A percentile compares a stretch with the other conserved stretches of the same genome.
Conservation (phyloP, 768 basidiomycete genomes). For the Chiua virens region DNA sequence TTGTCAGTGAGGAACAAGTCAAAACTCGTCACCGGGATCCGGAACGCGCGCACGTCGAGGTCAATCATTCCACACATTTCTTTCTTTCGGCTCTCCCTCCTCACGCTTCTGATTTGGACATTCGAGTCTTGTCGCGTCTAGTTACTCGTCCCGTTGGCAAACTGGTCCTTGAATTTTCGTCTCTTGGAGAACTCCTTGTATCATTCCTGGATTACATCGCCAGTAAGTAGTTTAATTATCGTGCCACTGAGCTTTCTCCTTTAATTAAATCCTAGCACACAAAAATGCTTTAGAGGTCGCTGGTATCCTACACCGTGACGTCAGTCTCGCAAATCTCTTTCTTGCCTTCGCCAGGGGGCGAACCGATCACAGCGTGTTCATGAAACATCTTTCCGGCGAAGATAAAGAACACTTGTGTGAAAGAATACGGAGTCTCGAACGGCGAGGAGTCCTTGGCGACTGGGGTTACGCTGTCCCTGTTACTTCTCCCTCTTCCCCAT, state of each 20-base stretch:
- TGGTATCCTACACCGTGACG: slow-evolving; percentile 4
- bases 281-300: background rate
- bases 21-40: background rate
- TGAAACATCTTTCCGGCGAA: no score
- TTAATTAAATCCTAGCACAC: background rate
- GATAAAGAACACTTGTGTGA: background rate
- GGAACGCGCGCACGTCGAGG: background rate
- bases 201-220: slow-evolving; percentile 2
- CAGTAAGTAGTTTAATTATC: background rate
- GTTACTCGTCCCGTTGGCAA: background rate
- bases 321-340: slow-evolving; percentile 5
- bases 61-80: background rate
- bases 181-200: slow-evolving; percentile 1
- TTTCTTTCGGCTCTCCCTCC: background rate
- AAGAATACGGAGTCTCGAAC: background rate
- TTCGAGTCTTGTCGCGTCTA: background rate
- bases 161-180: background rate
- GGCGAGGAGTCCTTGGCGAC: background rate
- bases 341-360: background rate
- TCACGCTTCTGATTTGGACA: background rate
- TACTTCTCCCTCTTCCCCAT: no score
- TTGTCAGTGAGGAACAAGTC: slow-evolving; percentile 1
- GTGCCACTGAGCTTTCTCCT: no score
- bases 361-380: background rate
- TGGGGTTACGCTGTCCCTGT: slow-evolving; percentile 4